Conservation (phyloP, 202 grass and related monocot genomes). For the Dendrocalamus latiflorus region DNA sequence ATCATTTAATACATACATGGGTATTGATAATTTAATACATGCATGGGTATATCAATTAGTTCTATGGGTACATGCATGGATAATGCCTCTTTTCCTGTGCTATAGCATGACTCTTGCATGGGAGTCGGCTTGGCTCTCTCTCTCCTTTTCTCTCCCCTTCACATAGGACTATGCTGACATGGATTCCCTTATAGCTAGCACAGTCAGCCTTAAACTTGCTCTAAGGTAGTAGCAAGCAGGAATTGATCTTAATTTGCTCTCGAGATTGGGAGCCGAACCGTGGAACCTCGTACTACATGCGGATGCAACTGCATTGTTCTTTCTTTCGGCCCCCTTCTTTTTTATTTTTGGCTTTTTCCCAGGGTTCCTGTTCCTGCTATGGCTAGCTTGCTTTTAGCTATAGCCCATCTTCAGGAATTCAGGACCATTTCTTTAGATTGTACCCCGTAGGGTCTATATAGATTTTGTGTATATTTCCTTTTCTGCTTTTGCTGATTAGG, state of each 20-base stretch:
- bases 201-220: too few species aligned
- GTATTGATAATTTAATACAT: too few species aligned
- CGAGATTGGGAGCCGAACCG: too few species aligned
- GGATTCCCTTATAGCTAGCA: too few species aligned
- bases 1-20: too few species aligned
- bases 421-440: constrained; percentile 9
- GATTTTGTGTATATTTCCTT: neutral
- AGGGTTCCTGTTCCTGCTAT: neutral
- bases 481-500: neutral
- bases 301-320: neutral
- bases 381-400: neutral
- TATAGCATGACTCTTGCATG: too few species aligned
- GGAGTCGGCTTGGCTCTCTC: too few species aligned
- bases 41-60: too few species aligned
- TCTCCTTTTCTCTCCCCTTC: too few species aligned
- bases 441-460: neutral
- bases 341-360: neutral
- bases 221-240: neutral
- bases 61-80: too few species aligned
- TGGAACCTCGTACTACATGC: neutral
- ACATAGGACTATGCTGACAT: too few species aligned
- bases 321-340: neutral
- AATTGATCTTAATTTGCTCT: neutral
- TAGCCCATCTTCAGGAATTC: neutral
- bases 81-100: too few species aligned